phyloP scores from a whole-genome alignment of 2,329 filamentous ascomycete species.

The Samsoniella hepiali region DNA sequence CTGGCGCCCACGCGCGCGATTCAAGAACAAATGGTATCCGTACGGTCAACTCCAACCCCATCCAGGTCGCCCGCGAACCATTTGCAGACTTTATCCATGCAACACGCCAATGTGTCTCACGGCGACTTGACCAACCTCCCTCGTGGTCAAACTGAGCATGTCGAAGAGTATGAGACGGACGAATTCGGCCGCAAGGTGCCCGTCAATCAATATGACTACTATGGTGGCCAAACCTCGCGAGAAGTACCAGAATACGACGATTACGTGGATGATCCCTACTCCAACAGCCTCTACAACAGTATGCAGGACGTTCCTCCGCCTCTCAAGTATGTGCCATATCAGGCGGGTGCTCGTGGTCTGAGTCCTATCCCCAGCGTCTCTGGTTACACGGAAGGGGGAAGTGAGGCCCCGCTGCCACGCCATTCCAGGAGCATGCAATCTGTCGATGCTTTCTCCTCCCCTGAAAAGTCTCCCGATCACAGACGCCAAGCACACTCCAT shows the following conservation, averaged over 20 bases:
- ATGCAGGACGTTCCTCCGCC: slow-evolving; percentile 63
- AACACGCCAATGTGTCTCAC: slow-evolving; percentile 62
- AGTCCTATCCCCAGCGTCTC: slow-evolving; percentile 93
- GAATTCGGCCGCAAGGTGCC: slow-evolving; percentile 42
- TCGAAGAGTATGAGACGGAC: slow-evolving; percentile 48
- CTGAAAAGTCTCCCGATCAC: slow-evolving; percentile 50
- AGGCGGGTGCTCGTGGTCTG: slow-evolving; percentile 66
- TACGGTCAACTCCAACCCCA: slow-evolving; percentile 60
- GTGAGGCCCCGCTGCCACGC: slow-evolving; percentile 53
- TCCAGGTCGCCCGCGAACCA: slow-evolving; percentile 52
- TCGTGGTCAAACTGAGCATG: slow-evolving; percentile 43
- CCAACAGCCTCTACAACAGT: slow-evolving; percentile 52
- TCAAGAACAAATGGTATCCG: slow-evolving; percentile 57
- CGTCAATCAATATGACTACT: slow-evolving; percentile 38
- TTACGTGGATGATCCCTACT: slow-evolving; percentile 41
- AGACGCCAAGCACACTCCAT: slow-evolving; percentile 33
- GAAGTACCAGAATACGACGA: slow-evolving; percentile 32
- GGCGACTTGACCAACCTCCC: slow-evolving; percentile 56
- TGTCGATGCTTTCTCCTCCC: slow-evolving; percentile 57
- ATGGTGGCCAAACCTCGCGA: slow-evolving; percentile 30
- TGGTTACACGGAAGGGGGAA: slow-evolving; percentile 72
- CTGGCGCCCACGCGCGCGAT: slow-evolving; percentile 61
- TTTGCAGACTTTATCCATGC: slow-evolving; percentile 62
- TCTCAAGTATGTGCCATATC: slow-evolving; percentile 64
- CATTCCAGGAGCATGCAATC: slow-evolving; percentile 53